These are phyloP conservation scores for Malbranchea cinnamomea DNA, from an alignment of 2,329 filamentous ascomycete genomes.

Conservation along the genomic window DNA sequence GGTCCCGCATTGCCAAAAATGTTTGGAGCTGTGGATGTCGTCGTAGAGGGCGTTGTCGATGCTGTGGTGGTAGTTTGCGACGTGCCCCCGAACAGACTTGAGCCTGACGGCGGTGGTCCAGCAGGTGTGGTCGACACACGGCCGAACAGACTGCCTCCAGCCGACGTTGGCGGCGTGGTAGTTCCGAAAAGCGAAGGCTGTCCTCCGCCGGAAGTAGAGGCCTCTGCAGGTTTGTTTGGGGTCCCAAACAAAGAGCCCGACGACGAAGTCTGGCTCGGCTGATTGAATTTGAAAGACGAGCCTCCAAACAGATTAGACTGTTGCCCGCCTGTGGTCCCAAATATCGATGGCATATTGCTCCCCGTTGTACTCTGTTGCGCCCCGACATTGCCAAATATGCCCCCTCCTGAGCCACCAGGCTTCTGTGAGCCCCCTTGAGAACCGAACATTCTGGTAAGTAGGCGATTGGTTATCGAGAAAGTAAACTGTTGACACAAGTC, in stretches of 20 bases:
- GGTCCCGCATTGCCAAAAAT: conserved; percentile 4
- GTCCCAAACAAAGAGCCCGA: conserved; percentile 21
- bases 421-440: no score
- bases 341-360: conserved; percentile 4
- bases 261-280: conserved; percentile 18
- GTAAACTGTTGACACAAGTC: no score
- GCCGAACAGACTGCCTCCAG: conserved; percentile 25
- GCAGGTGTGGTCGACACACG: conserved; percentile 36
- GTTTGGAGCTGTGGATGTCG: conserved; percentile 16
- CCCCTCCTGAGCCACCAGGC: conserved; percentile 5
- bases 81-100: conserved; percentile 9
- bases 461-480: no score
- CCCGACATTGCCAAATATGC: conserved; percentile 11
- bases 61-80: conserved; percentile 2
- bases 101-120: conserved; percentile 27
- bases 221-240: conserved; percentile 23
- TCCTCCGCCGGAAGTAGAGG: conserved; percentile 17
- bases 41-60: conserved; percentile 10
- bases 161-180: conserved; percentile 11
- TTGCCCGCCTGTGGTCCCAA: conserved; percentile 5
- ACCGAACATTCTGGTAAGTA: no score
- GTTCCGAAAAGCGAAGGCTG: conserved; percentile 25
- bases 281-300: conserved; percentile 3
- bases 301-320: conserved; percentile 7
- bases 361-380: conserved; percentile 4